phyloP scores from a whole-genome alignment of 805 yeast species.

The Kazachstania africana region DNA sequence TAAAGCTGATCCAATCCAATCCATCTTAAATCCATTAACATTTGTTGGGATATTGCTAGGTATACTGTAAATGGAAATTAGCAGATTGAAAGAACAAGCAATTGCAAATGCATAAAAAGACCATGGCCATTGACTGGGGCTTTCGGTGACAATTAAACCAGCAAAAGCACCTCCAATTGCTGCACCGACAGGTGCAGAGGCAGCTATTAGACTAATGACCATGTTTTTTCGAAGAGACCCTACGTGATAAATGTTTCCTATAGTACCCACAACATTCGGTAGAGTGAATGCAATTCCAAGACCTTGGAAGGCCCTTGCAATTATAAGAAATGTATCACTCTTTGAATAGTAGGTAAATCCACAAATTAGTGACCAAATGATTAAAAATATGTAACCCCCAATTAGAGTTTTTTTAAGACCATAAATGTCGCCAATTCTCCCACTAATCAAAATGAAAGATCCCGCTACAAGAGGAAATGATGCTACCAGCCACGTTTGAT shows the following conservation, averaged over 20 bases:
- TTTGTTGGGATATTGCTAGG: slow-evolving; percentile 23
- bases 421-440: slow-evolving; percentile 60
- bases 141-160: slow-evolving; percentile 29
- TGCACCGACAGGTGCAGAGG: slow-evolving; percentile 53
- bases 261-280: slow-evolving; percentile 49
- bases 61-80: slow-evolving; percentile 13
- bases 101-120: slow-evolving; percentile 20
- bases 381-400: slow-evolving; percentile 43
- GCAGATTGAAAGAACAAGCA: slow-evolving; percentile 9
- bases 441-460: slow-evolving; percentile 56
- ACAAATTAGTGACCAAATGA: slow-evolving; percentile 46
- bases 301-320: slow-evolving; percentile 52
- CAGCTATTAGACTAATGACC: slow-evolving; percentile 44
- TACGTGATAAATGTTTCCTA: slow-evolving; percentile 34
- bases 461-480: slow-evolving; percentile 63
- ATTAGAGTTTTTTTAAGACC: slow-evolving; percentile 48
- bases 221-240: slow-evolving; percentile 36
- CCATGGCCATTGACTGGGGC: slow-evolving; percentile 20
- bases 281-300: slow-evolving; percentile 45
- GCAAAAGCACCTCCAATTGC: slow-evolving; percentile 41
- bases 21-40: slow-evolving; percentile 26
- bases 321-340: slow-evolving; percentile 37
- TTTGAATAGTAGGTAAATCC: slow-evolving; percentile 45
- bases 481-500: slow-evolving; percentile 56
- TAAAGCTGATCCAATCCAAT: slow-evolving; percentile 40